A percentile compares a stretch with the other conserved stretches of the same genome.
Conservation (phyloP, 2,329 filamentous ascomycete species). For the Colletotrichum agaves region DNA sequence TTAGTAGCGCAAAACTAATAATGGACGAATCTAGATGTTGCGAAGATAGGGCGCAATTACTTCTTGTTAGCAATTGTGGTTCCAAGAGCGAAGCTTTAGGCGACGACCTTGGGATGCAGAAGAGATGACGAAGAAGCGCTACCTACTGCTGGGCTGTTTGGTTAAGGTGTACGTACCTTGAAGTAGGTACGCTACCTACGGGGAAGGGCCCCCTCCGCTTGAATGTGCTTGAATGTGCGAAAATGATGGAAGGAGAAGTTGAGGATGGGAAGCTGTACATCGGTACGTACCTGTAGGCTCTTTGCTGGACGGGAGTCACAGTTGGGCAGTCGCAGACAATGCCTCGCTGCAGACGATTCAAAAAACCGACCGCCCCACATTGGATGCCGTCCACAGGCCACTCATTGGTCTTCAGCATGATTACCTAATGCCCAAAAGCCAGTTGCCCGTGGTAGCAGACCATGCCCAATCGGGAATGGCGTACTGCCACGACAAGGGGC, state of each 20-base stretch:
- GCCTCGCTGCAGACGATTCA: background rate
- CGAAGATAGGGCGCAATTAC: too few species aligned
- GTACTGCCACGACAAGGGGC: conserved; percentile 37
- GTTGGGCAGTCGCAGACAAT: background rate
- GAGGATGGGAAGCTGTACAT: background rate
- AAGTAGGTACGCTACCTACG: too few species aligned
- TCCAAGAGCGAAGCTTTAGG: conserved; percentile 5
- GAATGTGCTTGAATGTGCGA: too few species aligned
- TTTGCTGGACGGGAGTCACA: background rate
- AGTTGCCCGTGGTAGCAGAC: conserved; percentile 40
- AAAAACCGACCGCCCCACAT: conserved; percentile 21
- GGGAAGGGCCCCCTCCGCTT: too few species aligned
- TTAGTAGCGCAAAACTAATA: too few species aligned
- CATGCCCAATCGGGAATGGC: conserved; percentile 9
- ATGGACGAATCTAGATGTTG: too few species aligned
- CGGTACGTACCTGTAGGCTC: background rate
- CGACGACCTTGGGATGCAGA: conserved; percentile 5
- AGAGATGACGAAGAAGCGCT: conserved; percentile 17
- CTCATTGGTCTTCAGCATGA: background rate
- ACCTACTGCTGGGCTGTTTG: background rate
- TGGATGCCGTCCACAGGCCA: background rate
- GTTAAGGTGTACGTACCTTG: background rate
- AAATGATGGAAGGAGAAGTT: background rate
- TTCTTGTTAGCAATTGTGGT: too few species aligned
- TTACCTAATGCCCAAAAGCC: conserved; percentile 14